Conservation (phyloP, 345 rosid genomes). For the Trapa bicornis region DNA sequence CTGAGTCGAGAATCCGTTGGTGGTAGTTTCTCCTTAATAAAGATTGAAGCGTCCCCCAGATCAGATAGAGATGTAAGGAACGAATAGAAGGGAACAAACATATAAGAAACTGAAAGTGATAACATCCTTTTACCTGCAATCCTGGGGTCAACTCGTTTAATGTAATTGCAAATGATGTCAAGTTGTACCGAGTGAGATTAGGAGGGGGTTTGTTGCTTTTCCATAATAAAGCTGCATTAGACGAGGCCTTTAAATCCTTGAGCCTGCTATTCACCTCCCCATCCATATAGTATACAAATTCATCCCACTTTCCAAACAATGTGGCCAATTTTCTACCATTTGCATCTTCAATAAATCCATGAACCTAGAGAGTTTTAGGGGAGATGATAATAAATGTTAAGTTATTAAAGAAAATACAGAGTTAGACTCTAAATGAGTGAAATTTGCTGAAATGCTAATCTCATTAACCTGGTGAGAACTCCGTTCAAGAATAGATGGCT, state of each 20-base stretch:
- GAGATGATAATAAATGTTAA: neutral
- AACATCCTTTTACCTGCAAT: constrained; percentile 44
- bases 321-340: constrained; percentile 53
- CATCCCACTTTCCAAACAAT: constrained; percentile 90
- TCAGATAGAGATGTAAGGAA: constrained; percentile 35
- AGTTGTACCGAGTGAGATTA: constrained; percentile 80
- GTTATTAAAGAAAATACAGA: neutral
- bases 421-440: neutral
- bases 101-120: neutral
- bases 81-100: constrained; percentile 24
- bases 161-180: constrained; percentile 85
- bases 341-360: constrained; percentile 76
- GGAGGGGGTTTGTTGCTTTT: constrained; percentile 49
- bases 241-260: constrained; percentile 40
- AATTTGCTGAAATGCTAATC: neutral
- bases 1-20: constrained; percentile 94
- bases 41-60: constrained; percentile 42
- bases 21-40: constrained; percentile 85
- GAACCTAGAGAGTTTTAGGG: constrained; percentile 35
- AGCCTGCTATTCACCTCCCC: constrained; percentile 47
- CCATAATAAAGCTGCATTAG: constrained; percentile 68
- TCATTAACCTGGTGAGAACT: constrained; percentile 75
- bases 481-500: constrained; percentile 82
- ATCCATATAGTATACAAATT: constrained; percentile 49
- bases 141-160: constrained; percentile 86